phyloP scores from a whole-genome alignment of 805 yeast genomes.

The Lachancea thermotolerans region DNA sequence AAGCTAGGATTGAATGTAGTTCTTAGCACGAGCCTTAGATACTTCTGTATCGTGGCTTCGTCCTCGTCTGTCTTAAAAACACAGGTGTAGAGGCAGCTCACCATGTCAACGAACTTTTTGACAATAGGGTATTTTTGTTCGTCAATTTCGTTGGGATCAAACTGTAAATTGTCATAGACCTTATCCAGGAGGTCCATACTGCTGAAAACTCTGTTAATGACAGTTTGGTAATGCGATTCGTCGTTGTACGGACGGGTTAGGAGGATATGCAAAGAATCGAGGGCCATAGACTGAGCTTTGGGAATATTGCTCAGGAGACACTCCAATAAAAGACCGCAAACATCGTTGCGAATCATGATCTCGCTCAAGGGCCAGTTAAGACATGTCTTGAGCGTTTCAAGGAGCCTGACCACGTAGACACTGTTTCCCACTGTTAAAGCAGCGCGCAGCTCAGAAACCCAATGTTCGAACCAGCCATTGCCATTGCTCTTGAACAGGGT shows the following conservation, averaged over 20 bases:
- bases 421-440: conserved; percentile 38
- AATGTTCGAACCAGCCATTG: conserved; percentile 82
- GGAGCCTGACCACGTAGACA: conserved; percentile 55
- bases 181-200: conserved; percentile 65
- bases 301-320: conserved; percentile 55
- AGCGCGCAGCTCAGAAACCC: conserved; percentile 50
- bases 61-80: conserved; percentile 52
- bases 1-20: conserved; percentile 82
- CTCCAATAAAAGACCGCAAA: conserved; percentile 55
- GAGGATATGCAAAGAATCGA: conserved; percentile 84
- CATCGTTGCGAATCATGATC: conserved; percentile 58
- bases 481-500: conserved; percentile 53
- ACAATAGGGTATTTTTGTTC: conserved; percentile 74
- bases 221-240: conserved; percentile 63
- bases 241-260: conserved; percentile 70
- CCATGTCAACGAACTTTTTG: conserved; percentile 89
- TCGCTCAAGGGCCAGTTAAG: conserved; percentile 85
- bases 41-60: conserved; percentile 55
- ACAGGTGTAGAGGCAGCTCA: conserved; percentile 36
- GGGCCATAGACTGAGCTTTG: conserved; percentile 70
- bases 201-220: conserved; percentile 75
- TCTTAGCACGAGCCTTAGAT: conserved; percentile 65
- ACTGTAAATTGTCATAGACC: conserved; percentile 48
- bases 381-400: conserved; percentile 83
- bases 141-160: conserved; percentile 66